Evolutionary conservation across 176 grass and related monocot species (phyloP).

Genomic region (Tuctoria greenei): DNA sequence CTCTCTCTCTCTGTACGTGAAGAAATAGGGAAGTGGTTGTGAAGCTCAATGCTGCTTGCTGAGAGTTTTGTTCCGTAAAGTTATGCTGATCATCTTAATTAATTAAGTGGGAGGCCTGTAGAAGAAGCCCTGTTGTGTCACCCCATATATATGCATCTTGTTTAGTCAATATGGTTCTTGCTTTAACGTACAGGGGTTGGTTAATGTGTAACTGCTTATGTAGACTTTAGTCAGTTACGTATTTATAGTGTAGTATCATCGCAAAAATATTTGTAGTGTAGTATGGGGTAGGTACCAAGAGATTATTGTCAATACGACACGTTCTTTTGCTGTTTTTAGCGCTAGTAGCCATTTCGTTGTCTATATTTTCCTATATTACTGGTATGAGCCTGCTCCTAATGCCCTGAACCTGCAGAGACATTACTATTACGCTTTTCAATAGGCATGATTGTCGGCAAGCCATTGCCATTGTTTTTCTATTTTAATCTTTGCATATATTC

Average conservation of each 20-base stretch:
- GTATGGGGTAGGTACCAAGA: background rate
- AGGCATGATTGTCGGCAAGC: background rate
- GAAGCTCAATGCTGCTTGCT: background rate
- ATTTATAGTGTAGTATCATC: background rate
- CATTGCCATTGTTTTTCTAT: no score
- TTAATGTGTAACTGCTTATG: background rate
- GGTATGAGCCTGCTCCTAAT: background rate
- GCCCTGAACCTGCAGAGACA: background rate
- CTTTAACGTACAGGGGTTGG: background rate
- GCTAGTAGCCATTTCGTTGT: background rate
- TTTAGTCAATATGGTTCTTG: background rate
- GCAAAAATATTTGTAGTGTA: no score
- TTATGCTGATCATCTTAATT: background rate
- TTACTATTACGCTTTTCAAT: background rate
- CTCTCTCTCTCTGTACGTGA: no score
- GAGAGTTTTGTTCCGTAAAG: background rate
- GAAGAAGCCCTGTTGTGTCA: background rate
- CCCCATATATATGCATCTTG: background rate
- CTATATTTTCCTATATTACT: slow-evolving; percentile 1
- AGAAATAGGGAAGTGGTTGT: background rate
- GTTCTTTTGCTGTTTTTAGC: background rate
- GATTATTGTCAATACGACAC: background rate
- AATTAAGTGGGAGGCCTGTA: background rate
- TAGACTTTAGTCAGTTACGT: background rate
- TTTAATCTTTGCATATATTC: no score